phyloP scores from a whole-genome alignment of 2,329 filamentous ascomycete genomes.

The Colletotrichum cereale region DNA sequence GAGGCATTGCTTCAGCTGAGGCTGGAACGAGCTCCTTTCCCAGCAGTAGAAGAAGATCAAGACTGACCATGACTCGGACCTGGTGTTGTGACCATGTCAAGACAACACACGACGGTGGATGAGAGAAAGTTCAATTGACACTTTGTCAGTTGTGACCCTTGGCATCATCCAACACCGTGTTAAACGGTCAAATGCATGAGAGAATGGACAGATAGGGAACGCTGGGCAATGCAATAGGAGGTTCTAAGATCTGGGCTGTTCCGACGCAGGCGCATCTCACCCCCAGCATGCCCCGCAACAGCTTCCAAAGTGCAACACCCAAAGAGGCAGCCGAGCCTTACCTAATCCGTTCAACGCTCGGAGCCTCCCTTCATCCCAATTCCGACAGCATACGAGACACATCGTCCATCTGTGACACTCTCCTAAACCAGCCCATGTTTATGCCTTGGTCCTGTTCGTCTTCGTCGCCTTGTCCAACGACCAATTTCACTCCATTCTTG shows the following conservation, averaged over 20 bases:
- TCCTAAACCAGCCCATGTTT: slow-evolving; percentile 35
- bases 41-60: not conserved
- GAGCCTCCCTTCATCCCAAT: slow-evolving; percentile 36
- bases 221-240: not conserved
- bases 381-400: slow-evolving; percentile 38
- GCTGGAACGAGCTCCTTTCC: not conserved
- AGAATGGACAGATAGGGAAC: not conserved
- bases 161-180: not conserved
- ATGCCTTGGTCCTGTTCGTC: slow-evolving; percentile 33
- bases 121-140: not conserved
- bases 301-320: not conserved
- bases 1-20: not conserved
- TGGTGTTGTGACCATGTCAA: not conserved
- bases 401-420: slow-evolving; percentile 36
- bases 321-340: slow-evolving; percentile 12
- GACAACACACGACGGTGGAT: not conserved
- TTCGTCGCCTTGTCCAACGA: slow-evolving; percentile 7
- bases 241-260: not conserved
- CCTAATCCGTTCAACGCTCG: slow-evolving; percentile 37
- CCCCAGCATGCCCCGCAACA: not conserved
- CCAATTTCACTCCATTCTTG: slow-evolving; percentile 35
- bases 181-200: not conserved
- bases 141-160: not conserved
- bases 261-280: not conserved
- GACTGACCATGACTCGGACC: not conserved